phyloP scores from a whole-genome alignment of 768 basidiomycete species.

The Xerocomus spinulosus region DNA sequence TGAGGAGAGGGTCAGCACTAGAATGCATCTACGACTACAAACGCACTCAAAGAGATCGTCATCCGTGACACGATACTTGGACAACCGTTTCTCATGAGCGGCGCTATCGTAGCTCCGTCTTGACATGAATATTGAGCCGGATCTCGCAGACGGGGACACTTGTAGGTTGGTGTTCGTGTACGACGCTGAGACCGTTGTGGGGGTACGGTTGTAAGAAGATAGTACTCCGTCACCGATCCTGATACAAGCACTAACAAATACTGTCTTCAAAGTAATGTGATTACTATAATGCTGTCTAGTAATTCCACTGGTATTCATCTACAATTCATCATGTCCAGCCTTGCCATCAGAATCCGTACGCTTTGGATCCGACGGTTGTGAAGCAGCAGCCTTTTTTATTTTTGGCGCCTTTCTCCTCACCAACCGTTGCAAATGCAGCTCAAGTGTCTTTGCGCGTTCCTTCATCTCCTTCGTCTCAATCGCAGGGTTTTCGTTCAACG shows the following conservation, averaged over 20 bases:
- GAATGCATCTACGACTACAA: not conserved
- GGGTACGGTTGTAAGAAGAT: not conserved
- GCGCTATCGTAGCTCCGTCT: slow-evolving; percentile 71
- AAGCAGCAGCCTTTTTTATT: slow-evolving; percentile 42
- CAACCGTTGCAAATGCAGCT: slow-evolving; percentile 66
- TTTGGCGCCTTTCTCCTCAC: slow-evolving; percentile 68
- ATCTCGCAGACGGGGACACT: slow-evolving; percentile 1
- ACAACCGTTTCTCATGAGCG: slow-evolving; percentile 66
- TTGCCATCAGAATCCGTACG: slow-evolving; percentile 15
- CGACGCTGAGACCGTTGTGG: too few species aligned
- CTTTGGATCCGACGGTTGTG: slow-evolving; percentile 20
- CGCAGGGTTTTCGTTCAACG: slow-evolving; percentile 78
- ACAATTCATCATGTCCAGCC: slow-evolving; percentile 29
- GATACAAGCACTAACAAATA: slow-evolving; percentile 27
- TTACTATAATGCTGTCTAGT: slow-evolving; percentile 17
- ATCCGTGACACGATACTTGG: slow-evolving; percentile 74
- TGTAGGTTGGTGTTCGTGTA: slow-evolving; percentile 3
- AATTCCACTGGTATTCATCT: slow-evolving; percentile 13
- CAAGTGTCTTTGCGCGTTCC: slow-evolving; percentile 73
- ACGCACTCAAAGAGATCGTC: slow-evolving; percentile 84
- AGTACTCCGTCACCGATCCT: not conserved
- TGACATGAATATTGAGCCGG: slow-evolving; percentile 45
- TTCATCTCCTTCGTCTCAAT: slow-evolving; percentile 84
- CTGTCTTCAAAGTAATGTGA: not conserved
- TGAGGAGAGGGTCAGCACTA: slow-evolving; percentile 29